These are phyloP conservation scores for Globisporangium acanthophoron DNA, from an alignment of 352 stramenopile genomes.

Conservation along the genomic window DNA sequence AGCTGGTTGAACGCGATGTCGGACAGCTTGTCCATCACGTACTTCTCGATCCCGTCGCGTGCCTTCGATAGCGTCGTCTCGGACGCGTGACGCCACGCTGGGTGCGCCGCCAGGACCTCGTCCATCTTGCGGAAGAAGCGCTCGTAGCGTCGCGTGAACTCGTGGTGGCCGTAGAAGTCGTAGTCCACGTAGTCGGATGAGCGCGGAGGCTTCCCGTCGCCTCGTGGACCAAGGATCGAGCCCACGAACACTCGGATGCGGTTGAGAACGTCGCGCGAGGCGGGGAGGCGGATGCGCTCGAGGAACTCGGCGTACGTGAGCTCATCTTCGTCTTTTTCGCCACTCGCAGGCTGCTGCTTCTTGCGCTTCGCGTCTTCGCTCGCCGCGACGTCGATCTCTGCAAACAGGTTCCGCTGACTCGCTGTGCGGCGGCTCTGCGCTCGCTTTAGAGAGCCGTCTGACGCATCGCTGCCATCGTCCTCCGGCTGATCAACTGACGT, in stretches of 20 bases:
- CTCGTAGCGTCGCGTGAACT: conserved; percentile 59
- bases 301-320: conserved; percentile 79
- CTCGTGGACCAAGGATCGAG: conserved; percentile 71
- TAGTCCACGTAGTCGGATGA: conserved; percentile 74
- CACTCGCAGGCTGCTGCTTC: conserved; percentile 23
- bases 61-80: conserved; percentile 57
- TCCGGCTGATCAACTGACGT: background rate
- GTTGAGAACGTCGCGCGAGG: conserved; percentile 66
- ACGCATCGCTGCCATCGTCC: conserved; percentile 11
- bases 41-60: conserved; percentile 88
- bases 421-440: background rate
- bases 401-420: conserved; percentile 60
- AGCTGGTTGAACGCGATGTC: conserved; percentile 76
- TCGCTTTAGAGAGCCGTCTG: background rate
- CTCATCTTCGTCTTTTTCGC: conserved; percentile 25
- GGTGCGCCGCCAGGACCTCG: conserved; percentile 45
- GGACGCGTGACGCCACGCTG: conserved; percentile 58
- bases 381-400: conserved; percentile 33
- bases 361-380: conserved; percentile 20
- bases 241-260: conserved; percentile 71
- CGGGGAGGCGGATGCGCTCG: conserved; percentile 61
- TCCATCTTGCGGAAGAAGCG: conserved; percentile 76
- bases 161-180: conserved; percentile 70
- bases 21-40: conserved; percentile 88
- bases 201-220: conserved; percentile 61